Evolutionary conservation across 257 asterid species (phyloP), one percentile per base, ranked within the genome.

Genomic region (Coffea canephora): DNA sequence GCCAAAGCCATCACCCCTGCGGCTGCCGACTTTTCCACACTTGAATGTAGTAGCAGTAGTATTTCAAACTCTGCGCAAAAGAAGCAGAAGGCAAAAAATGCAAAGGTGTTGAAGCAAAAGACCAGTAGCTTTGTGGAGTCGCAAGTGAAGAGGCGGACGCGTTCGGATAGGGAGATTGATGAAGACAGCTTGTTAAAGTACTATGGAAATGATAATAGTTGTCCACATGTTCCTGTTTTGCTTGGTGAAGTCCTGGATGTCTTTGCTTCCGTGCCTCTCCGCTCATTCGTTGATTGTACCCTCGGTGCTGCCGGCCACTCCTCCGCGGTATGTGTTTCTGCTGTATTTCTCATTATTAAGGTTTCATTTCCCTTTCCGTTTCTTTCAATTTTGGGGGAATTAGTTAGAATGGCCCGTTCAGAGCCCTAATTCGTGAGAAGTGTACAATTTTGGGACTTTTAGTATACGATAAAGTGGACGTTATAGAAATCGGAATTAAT

Each of bases 261-360:
- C 18, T 93, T 95, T 76, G 77, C 93, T 71, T 87, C 96, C 16
- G 73, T 84, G 8, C 75, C 82, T 70, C 97, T 93, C 78, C 84
- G 84, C 23, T 93, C 98, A 10, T 95, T 95, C 84, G 96, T 92
- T 77, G 99, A 95, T 74, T 95, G 99, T 72, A 95, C 99, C 34
- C 98, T 95, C 18, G 99, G 99, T 36, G 98, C 97, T 43, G 99
- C 93, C 16, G 98, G 98, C 34, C 99, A 95, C 82, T 92, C 99
- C 50, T 85, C 92, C 45, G 91, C 91, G 88, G 99, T 95, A 27
- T 46, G 92, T 85, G 21, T 16, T 46, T 76, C 61, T 0, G 52
- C 65, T 73, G 12, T 8, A 39, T 18, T 31, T 45, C 27, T 59
- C 7, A 19, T 75, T 48, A 0, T 0, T 25, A 31, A 5, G 41